A percentile compares a stretch with the other conserved stretches of the same genome.
Conservation (phyloP, 2,329 filamentous ascomycete genomes). For the Aspergillus sp. region DNA sequence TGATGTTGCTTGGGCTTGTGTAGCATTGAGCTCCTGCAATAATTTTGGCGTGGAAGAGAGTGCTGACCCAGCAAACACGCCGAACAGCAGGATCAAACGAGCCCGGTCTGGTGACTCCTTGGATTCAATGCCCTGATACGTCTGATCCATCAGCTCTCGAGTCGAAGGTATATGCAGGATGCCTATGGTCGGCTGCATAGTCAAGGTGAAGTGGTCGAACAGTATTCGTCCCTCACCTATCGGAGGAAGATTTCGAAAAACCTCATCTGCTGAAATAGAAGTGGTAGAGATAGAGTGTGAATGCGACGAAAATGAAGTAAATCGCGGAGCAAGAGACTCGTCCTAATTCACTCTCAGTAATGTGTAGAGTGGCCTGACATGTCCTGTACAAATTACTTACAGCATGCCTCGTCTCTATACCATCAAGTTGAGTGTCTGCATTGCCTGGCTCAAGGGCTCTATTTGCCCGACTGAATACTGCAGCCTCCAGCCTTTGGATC, state of each 20-base stretch:
- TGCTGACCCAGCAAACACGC: slow-evolving; percentile 1
- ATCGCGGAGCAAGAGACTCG: neutral
- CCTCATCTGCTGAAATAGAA: neutral
- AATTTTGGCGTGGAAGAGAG: neutral
- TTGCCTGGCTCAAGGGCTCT: neutral
- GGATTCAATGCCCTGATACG: neutral
- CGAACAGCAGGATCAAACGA: neutral
- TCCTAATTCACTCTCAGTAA: neutral
- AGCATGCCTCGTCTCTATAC: neutral
- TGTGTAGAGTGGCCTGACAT: too few relatives aligned
- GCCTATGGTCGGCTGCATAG: neutral
- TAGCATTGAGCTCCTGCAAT: neutral
- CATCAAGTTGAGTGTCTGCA: neutral
- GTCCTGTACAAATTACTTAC: neutral
- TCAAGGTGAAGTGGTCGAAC: slow-evolving; percentile 5
- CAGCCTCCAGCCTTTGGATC: neutral
- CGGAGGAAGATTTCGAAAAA: neutral
- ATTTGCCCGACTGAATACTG: neutral
- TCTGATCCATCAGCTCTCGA: neutral
- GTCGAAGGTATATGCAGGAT: slow-evolving; percentile 8
- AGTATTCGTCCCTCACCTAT: neutral
- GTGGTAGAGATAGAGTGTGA: neutral
- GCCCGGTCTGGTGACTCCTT: neutral
- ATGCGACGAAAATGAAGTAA: neutral
- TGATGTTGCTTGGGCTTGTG: neutral